A percentile compares a stretch with the other conserved stretches of the same genome.
phyloP scores from a whole-genome alignment of 192 early-diverging fungal species.

The Martensiomyces pterosporus region DNA sequence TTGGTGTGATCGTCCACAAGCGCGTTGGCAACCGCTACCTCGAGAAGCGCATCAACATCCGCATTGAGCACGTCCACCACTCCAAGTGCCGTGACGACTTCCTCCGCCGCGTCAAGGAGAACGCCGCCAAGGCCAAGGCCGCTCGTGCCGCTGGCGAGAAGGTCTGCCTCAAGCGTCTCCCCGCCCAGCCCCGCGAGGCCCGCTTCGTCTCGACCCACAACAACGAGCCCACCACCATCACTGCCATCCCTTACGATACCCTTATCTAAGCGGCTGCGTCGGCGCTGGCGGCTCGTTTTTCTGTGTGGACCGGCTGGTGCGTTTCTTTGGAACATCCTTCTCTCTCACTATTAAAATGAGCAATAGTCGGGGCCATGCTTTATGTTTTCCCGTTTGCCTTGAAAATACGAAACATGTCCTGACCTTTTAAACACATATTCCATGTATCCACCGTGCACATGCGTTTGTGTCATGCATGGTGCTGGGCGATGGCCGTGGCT shows the following conservation, averaged over 20 bases:
- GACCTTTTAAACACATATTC: too few species aligned
- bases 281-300: too few species aligned
- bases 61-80: slow-evolving; percentile 99
- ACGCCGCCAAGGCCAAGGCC: slow-evolving; percentile 77
- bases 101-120: slow-evolving; percentile 95
- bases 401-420: too few species aligned
- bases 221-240: slow-evolving; percentile 90
- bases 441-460: too few species aligned
- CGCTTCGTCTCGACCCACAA: slow-evolving; percentile 82
- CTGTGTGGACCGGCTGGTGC: too few species aligned
- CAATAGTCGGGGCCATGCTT: too few species aligned
- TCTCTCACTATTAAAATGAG: too few species aligned
- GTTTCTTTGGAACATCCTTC: too few species aligned
- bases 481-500: too few species aligned
- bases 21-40: slow-evolving; percentile 95
- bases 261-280: too few species aligned
- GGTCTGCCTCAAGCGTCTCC: slow-evolving; percentile 86
- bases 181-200: slow-evolving; percentile 80
- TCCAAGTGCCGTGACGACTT: slow-evolving; percentile 99
- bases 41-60: slow-evolving; percentile 98
- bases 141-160: slow-evolving; percentile 74
- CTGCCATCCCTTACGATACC: slow-evolving; percentile 96
- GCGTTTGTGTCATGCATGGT: too few species aligned
- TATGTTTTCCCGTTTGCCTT: too few species aligned
- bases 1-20: slow-evolving; percentile 99